A percentile compares a stretch with the other conserved stretches of the same genome.
Evolutionary conservation across 352 stramenopile genomes (phyloP).

Genomic region (Phytopythium vexans): DNA sequence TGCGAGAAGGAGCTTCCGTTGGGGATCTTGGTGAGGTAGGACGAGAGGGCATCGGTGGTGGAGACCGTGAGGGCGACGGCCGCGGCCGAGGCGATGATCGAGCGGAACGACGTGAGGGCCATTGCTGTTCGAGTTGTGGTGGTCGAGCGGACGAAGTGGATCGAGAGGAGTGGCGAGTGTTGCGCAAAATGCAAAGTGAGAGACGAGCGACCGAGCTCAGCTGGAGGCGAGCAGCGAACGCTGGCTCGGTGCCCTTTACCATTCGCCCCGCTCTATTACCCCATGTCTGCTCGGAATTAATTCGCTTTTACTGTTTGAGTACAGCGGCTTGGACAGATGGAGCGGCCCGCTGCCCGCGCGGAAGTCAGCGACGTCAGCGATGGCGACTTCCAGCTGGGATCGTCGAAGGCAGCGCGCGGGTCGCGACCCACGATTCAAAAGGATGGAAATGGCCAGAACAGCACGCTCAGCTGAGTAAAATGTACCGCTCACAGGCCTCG

Average conservation of each 20-base stretch:
- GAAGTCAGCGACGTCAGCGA: background rate
- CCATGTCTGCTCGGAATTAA: too few species aligned
- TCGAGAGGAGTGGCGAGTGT: too few species aligned
- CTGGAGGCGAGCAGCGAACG: too few species aligned
- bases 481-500: too few species aligned
- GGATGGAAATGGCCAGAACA: too few species aligned
- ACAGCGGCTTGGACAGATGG: background rate
- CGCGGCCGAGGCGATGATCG: conserved; percentile 9
- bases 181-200: conserved; percentile 4
- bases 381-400: background rate
- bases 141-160: too few species aligned
- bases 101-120: conserved; percentile 4
- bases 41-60: conserved; percentile 14
- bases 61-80: conserved; percentile 18
- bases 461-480: too few species aligned
- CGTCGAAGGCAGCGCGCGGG: background rate
- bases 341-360: background rate
- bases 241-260: too few species aligned
- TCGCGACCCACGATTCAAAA: too few species aligned
- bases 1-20: conserved; percentile 39
- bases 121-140: background rate
- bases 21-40: conserved; percentile 31
- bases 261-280: too few species aligned
- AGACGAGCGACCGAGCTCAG: background rate
- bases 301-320: conserved; percentile 4